Evolutionary conservation across 1,139 yeast genomes (phyloP), one percentile per base, ranked within the genome.

Genomic region (Taiozyma sp.): DNA sequence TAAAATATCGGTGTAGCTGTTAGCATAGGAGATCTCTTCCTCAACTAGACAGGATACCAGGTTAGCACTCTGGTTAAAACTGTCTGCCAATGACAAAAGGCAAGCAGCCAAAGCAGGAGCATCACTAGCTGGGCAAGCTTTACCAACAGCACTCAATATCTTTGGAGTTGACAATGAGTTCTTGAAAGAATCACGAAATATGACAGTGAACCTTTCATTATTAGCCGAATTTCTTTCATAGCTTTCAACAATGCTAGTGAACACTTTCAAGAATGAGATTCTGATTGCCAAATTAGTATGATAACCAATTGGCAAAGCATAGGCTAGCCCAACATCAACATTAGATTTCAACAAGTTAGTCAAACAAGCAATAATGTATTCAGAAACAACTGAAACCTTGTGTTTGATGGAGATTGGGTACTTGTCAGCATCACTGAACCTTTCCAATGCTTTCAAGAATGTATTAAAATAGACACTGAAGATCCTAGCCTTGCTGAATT

Each of bases 281-380:
- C 95, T 71, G 34, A 88, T 80, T 50, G 81, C 77, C 22, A 70
- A 68, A 61, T 86, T 86, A 41, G 77, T 79, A 59, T 88, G 89
- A 60, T 82, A 86, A 0, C 96, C 95, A 62, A 88, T 73, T 0
- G 95, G 90, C 16, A 89, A 68, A 1, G 91, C 90, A 65, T 81
- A 81, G 50, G 81, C 83, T 63, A 88, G 73, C 11, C 96, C 96
- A 47, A 87, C 82, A 55, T 85, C 90, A 3, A 85, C 81, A 62
- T 89, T 90, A 11, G 87, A 77, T 58, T 79, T 83, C 47, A 89
- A 71, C 43, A 89, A 66, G 57, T 85, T 85, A 2, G 91, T 81
- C 46, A 88, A 73, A 41, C 88, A 80, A 40, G 74, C 72, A 49
- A 88, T 79, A n/a, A 86, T 81, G 63, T 85, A 81, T 28, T 84